A percentile compares a stretch with the other conserved stretches of the same genome.
Conservation (phyloP, 495 filamentous ascomycete species). For the Daldinia loculata region DNA sequence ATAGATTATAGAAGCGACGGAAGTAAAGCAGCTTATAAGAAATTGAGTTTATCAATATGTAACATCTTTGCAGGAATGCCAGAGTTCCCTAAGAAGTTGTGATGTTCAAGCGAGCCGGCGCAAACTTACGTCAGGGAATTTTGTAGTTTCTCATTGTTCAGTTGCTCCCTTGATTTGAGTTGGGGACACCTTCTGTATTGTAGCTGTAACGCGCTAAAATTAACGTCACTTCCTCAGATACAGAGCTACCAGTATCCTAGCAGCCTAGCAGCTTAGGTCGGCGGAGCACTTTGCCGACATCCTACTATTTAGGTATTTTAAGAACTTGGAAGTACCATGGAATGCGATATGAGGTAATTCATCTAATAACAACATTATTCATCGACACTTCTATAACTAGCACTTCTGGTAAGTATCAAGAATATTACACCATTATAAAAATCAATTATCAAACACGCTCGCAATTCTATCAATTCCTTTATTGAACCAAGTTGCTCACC, state of each 20-base stretch:
- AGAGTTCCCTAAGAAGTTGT: neutral
- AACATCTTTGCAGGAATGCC: constrained; percentile 12
- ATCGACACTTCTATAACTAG: no score
- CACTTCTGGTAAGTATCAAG: no score
- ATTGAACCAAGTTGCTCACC: no score
- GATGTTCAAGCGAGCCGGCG: neutral
- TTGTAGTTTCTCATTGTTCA: constrained; percentile 7
- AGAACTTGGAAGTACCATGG: neutral
- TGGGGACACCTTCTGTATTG: neutral
- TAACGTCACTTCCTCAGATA: neutral
- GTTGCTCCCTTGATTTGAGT: neutral
- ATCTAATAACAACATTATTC: no score
- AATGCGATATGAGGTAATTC: no score
- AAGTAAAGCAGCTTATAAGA: constrained; percentile 15
- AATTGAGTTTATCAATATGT: neutral
- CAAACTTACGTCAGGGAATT: neutral
- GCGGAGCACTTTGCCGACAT: neutral
- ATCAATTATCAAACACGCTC: neutral
- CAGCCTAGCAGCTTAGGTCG: neutral
- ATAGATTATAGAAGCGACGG: neutral
- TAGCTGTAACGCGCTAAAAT: constrained; percentile 7
- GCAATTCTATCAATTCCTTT: neutral
- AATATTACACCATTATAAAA: no score
- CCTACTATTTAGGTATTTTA: neutral
- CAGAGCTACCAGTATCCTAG: neutral